Evolutionary conservation across 108 stramenopile genomes (phyloP), one percentile per base, ranked within the genome.

Genomic region (Skeletonema potamos): DNA sequence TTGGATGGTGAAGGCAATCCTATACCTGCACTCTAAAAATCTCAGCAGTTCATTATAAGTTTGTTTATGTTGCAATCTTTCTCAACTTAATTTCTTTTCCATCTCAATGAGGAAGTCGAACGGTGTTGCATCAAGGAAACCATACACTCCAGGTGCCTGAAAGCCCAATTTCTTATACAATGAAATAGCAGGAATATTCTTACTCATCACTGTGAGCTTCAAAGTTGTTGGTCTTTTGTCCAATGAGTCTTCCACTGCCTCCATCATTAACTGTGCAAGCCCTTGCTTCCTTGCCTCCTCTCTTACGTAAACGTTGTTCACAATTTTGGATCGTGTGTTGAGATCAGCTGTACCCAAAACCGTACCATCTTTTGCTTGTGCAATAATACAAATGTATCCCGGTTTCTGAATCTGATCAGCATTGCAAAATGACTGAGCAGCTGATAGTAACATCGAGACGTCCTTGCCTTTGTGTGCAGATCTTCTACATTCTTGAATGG

Each of bases 101-200:
- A 80, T 80, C 39, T 80, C 79, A 29, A 80, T 56, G 7, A 80
- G 36, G 57, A 80, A 80, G 41, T 80, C 63, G 12, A 80, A 54
- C 22, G 66, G 44, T 9, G 66, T 68, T 11, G 72, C 68, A 17
- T 56, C 59, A 29, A 80, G 43, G 9, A 48, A 61, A 3, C 72
- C 66, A 54, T 80, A 73, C 0, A 73, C 51, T 15, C 72, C 72
- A 30, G 67, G 66, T n/a, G 79, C 48, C n/a, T 27, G 13, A 58
- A 73, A 80, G n/a, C 79, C 79, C 30, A 80, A 22, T 34, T 58
- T 64, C 37, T 68, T 58, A 48, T 80, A 80, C 29, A 80, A 48
- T 6, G 11, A 27, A 22, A 80, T 48, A 12, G 79, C 79, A 4
- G 79, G 67, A 26, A 60, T 72, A 32, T 80, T 80, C 22, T 63